Percentiles rank a stretch among this genome's conserved stretches.
These are phyloP conservation scores for Hortiboletus campestris DNA, from an alignment of 768 basidiomycete genomes.

Conservation along the genomic window DNA sequence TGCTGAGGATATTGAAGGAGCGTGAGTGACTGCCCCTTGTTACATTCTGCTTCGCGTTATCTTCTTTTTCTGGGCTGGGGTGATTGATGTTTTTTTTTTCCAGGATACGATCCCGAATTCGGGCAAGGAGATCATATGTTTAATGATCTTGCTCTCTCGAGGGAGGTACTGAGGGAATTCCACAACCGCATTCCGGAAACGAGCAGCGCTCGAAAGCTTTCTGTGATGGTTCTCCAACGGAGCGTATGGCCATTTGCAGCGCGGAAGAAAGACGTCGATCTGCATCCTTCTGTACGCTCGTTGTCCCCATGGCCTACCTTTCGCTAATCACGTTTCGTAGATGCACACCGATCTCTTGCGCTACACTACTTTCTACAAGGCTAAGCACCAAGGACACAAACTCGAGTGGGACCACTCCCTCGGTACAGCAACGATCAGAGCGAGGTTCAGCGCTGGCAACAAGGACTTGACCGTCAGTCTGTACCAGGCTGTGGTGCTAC, in stretches of 20 bases:
- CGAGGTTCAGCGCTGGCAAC: constrained; percentile 58
- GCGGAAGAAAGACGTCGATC: constrained; percentile 46
- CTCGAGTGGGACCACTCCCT: constrained; percentile 87
- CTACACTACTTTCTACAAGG: constrained; percentile 73
- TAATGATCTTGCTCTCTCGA: constrained; percentile 78
- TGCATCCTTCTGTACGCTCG: constrained; percentile 51
- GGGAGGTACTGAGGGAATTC: constrained; percentile 70
- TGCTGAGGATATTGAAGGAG: constrained; percentile 84
- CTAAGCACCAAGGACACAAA: constrained; percentile 70
- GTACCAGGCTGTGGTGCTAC: constrained; percentile 83
- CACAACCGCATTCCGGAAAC: constrained; percentile 42
- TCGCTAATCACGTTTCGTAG: constrained; percentile 35
- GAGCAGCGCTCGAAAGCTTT: constrained; percentile 49
- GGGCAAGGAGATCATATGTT: constrained; percentile 96
- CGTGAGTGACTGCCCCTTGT: constrained; percentile 41
- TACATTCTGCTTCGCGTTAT: background rate
- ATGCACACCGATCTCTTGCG: constrained; percentile 69
- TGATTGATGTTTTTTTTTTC: constrained; percentile 15
- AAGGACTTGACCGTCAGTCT: constrained; percentile 92
- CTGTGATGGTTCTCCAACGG: constrained; percentile 80
- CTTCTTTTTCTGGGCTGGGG: background rate
- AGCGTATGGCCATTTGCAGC: constrained; percentile 84
- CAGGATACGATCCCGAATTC: constrained; percentile 95
- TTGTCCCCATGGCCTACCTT: background rate
- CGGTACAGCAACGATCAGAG: constrained; percentile 76